Conservation (phyloP, 148 eudicot species). For the Rhododendron kiyosumense region DNA sequence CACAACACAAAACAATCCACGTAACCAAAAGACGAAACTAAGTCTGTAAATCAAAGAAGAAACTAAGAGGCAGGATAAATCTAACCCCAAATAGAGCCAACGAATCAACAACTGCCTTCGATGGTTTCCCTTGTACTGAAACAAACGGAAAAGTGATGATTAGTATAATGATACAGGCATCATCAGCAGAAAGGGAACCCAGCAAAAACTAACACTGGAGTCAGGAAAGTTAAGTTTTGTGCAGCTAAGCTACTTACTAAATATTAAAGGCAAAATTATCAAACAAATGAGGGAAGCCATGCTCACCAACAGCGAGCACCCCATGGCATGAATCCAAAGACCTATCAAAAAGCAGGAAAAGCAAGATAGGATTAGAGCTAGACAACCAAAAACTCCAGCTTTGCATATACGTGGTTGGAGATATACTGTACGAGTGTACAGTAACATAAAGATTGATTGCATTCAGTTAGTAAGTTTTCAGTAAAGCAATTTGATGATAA, state of each 20-base stretch:
- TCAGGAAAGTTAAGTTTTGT: neutral
- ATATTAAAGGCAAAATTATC: constrained; percentile 68
- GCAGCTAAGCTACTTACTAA: constrained; percentile 55
- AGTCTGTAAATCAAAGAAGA: neutral
- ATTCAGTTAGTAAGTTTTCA: neutral
- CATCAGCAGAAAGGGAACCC: neutral
- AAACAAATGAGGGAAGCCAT: constrained; percentile 95
- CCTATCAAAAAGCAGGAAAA: constrained; percentile 34
- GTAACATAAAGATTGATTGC: neutral
- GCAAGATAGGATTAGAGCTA: neutral
- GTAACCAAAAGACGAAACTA: neutral
- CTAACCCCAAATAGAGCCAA: constrained; percentile 94
- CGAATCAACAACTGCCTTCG: constrained; percentile 75
- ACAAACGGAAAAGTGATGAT: constrained; percentile 13
- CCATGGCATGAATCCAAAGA: constrained; percentile 84
- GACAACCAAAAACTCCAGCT: neutral
- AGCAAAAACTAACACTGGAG: neutral
- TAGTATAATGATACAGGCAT: constrained; percentile 5
- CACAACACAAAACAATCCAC: no score
- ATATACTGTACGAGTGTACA: neutral
- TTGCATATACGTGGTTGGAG: no score
- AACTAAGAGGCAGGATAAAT: constrained; percentile 9
- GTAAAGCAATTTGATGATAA: neutral
- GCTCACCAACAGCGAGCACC: constrained; percentile 94
- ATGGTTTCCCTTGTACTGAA: constrained; percentile 87